Evolutionary conservation across 179 eudicot species (phyloP), one percentile per base, ranked within the genome.

Genomic region (Nepenthes alata): DNA sequence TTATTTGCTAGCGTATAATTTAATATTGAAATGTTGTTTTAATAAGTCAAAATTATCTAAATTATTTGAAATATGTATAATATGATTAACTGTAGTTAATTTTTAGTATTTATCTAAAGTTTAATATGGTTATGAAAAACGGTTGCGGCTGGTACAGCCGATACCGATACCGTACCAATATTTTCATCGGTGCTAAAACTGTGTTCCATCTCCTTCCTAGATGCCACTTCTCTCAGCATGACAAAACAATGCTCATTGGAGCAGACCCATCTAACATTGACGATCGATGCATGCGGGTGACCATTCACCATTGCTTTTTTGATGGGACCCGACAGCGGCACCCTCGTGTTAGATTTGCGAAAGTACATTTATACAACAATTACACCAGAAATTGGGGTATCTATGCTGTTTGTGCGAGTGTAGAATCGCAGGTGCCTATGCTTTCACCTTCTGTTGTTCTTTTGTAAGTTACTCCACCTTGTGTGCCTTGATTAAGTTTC

Each of bases 271-370:
- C 95, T 50, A 83, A 89, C 60, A 74, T 74, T 49, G 83, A 69
- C 41, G 97, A 89, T 64, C 79, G 97, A 75, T 83, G 89, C 73
- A 89, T 89, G 6, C 72, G 87, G 11, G 81, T 89, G 66, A 89
- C 97, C 15, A 81, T 89, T 75, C 97, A 89, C 73, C 97, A 87
- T 73, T 89, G 97, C 63, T 85, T 89, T 55, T 89, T 90, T 67
- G 83, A 90, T 67, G 95, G 93, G 12, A 85, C 97, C 2, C 75
- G 82, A 34, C 97, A 90, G 69, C 76, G 97, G 56, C 97, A 90
- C 15, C 95, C 95, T 59, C 93, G 95, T 59, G 82, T 87, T 59
- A 78, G 95, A 70, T 90, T 75, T 59, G 93, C 78, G 53, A 90
- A 83, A 76, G 95, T 90, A 37, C 97, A 90, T 77, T 67, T 90